Evolutionary conservation across 225 moss, liverwort and hornwort species (phyloP), one percentile per base, ranked within the genome.

Genomic region (Straminergon stramineum): DNA sequence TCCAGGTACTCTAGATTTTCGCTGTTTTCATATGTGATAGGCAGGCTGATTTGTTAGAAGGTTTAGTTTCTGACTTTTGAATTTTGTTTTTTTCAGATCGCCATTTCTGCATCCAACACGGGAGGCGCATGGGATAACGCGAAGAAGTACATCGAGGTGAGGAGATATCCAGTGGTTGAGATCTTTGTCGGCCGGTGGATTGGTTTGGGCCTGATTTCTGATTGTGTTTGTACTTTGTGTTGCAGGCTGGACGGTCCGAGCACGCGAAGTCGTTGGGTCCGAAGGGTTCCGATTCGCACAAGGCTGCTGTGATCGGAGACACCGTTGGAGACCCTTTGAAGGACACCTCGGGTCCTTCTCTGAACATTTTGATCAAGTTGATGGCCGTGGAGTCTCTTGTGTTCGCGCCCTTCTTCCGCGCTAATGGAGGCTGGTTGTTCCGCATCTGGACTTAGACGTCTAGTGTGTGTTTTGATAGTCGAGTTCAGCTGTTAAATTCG

Each of bases 61-160:
- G 10, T 60, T 9, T 23, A 0, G 21, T 55, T 1, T 14, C 3
- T 89, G 78, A 89, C 30, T 3, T 27, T 19, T 51, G 51, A n/a
- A 15, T 79, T 2, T 15, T 39, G 45, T 65, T 27, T 9, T 17
- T 66, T 17, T 5, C 91, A 94, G 92, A 95, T 94, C 8, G 95
- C 94, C 52, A 94, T 95, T 53, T 95, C 95, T 79, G 95, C 95
- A 6, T 93, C 94, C 20, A 95, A 95, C 88, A 94, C 96, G 21
- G 96, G 96, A 85, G 95, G 96, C 34, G 96, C 96, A 6, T 96
- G 96, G 96, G 96, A 96, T 11, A 96, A 94, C 84, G 95, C 95
- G 69, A 95, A 96, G 92, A 96, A 96, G 91, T 96, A 95, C 91
- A 96, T 96, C 51, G 96, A 95, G 92, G 95, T 94, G 22, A 62